Evolutionary conservation across 176 grass and related monocot species (phyloP).

Genomic region (Rhipidocladum racemiflorum): DNA sequence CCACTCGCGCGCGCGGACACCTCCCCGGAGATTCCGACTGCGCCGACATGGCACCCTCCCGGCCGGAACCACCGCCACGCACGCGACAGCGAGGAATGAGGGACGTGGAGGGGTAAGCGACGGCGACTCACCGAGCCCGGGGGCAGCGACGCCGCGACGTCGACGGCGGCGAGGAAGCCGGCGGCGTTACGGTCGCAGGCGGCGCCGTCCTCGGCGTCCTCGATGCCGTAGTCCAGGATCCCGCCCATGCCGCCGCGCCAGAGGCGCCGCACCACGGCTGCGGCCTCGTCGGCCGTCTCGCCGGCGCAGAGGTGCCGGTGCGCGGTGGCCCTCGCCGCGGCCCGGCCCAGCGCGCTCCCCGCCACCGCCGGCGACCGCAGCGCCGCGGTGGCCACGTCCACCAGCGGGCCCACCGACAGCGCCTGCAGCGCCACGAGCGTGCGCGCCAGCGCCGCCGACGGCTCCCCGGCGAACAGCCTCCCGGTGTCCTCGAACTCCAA

Average conservation of each 20-base stretch:
- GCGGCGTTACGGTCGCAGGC: constrained; percentile 66
- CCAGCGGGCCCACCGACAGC: constrained; percentile 59
- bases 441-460: constrained; percentile 46
- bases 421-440: constrained; percentile 60
- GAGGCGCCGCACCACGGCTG: constrained; percentile 41
- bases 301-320: constrained; percentile 75
- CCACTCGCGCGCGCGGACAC: not conserved
- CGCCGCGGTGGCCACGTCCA: constrained; percentile 47
- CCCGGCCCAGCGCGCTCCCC: constrained; percentile 30
- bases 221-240: constrained; percentile 85
- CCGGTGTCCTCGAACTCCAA: constrained; percentile 58
- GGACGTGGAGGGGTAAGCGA: not conserved
- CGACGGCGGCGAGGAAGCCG: constrained; percentile 57
- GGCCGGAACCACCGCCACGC: not conserved
- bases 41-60: constrained; percentile 26
- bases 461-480: constrained; percentile 61
- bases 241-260: constrained; percentile 56
- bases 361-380: constrained; percentile 49
- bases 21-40: constrained; percentile 43
- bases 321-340: constrained; percentile 57
- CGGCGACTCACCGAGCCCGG: constrained; percentile 56
- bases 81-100: not conserved
- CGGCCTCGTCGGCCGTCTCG: constrained; percentile 66
- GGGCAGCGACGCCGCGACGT: constrained; percentile 54
- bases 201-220: constrained; percentile 72